Evolutionary conservation across 2,329 filamentous ascomycete species (phyloP).

Genomic region (Penicillium freii): DNA sequence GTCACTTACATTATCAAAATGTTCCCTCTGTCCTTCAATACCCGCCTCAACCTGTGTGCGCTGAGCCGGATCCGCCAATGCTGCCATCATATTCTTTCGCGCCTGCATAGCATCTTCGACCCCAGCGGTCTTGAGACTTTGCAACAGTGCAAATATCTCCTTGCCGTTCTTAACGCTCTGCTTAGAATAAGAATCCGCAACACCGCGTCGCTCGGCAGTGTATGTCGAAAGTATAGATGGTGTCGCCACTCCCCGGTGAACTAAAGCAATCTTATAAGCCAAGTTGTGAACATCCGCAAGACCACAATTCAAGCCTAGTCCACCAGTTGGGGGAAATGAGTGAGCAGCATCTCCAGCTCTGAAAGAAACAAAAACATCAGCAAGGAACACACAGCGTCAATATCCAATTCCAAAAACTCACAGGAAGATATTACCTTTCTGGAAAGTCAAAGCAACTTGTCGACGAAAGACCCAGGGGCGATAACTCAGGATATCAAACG

Average conservation of each 20-base stretch:
- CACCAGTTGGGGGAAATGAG: slow-evolving; percentile 54
- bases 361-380: not conserved
- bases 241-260: slow-evolving; percentile 32
- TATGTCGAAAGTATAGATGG: slow-evolving; percentile 39
- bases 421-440: slow-evolving; percentile 40
- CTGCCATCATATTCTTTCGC: slow-evolving; percentile 1
- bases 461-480: slow-evolving; percentile 45
- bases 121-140: slow-evolving; percentile 38
- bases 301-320: slow-evolving; percentile 56
- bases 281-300: slow-evolving; percentile 54
- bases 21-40: slow-evolving; percentile 42
- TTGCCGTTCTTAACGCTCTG: slow-evolving; percentile 48
- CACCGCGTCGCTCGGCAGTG: slow-evolving; percentile 37
- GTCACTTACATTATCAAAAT: slow-evolving; percentile 40
- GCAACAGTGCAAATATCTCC: slow-evolving; percentile 44
- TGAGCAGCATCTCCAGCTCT: slow-evolving; percentile 56
- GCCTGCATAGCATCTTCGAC: slow-evolving; percentile 7
- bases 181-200: slow-evolving; percentile 42
- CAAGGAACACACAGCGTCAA: not conserved
- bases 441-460: slow-evolving; percentile 42
- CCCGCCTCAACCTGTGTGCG: slow-evolving; percentile 14
- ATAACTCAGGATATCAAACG: slow-evolving; percentile 42
- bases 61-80: slow-evolving; percentile 2
- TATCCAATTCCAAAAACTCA: slow-evolving; percentile 19
- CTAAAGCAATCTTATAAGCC: slow-evolving; percentile 41